phyloP scores from a whole-genome alignment of 176 grass and related monocot species.

The Musa acuminata region DNA sequence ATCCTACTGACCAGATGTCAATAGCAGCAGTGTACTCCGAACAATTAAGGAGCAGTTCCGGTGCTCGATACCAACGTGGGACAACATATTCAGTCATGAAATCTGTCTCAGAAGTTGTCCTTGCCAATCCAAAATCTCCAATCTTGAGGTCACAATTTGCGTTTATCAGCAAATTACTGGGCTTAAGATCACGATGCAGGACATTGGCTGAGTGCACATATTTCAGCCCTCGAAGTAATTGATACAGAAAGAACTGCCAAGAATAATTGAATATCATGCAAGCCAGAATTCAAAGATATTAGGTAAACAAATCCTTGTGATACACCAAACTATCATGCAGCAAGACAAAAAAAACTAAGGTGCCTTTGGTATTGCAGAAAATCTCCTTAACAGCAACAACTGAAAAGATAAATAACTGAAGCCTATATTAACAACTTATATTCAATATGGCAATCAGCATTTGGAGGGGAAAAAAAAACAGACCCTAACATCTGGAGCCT shows the following conservation, averaged over 20 bases:
- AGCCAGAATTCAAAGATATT: neutral
- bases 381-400: no score
- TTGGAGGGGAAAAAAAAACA: no score
- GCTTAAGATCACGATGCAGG: slow-evolving; percentile 90
- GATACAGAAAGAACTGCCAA: slow-evolving; percentile 84
- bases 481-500: no score
- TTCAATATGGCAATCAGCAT: no score
- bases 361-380: no score
- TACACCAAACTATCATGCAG: no score
- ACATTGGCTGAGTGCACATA: slow-evolving; percentile 92
- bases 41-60: slow-evolving; percentile 85
- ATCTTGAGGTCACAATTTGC: slow-evolving; percentile 94
- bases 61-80: slow-evolving; percentile 86
- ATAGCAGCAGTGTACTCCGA: slow-evolving; percentile 96
- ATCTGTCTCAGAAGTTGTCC: slow-evolving; percentile 90
- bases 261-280: neutral
- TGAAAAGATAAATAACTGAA: no score
- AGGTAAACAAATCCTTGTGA: no score
- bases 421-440: no score
- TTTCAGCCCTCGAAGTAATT: slow-evolving; percentile 90
- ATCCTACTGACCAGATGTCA: slow-evolving; percentile 93
- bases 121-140: slow-evolving; percentile 85
- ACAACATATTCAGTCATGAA: slow-evolving; percentile 99
- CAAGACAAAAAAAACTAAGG: no score
- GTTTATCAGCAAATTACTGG: slow-evolving; percentile 86